Evolutionary conservation across 2,329 filamentous ascomycete species (phyloP), one percentile per base, ranked within the genome.

Genomic region (Torrubiellomyces zombiae): DNA sequence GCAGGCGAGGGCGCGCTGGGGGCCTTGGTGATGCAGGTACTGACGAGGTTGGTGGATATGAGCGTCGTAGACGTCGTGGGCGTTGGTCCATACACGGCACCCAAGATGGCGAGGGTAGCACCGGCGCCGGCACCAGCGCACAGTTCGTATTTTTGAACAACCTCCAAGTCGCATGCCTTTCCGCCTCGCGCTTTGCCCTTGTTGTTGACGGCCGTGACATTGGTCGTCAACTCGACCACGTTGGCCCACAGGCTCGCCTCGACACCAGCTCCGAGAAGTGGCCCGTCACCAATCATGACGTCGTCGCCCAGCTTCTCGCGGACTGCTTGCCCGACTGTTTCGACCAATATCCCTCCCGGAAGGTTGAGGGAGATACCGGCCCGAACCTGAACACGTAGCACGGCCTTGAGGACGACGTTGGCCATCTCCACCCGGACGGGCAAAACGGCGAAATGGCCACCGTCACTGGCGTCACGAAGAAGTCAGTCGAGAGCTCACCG

Each of bases 381-480:
- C 16, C 56, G 50, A 2, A 60, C 37, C 7, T 55, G 55, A 2
- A 68, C 32, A 4, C 59, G 56, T 1, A 71, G 47, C 1, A 56
- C 40, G 0, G 59, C 64, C 1, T 48, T 53, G 7, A 70, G 41
- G 0, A 55, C 36, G 1, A 51, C 51, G 5, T 39, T 35, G 2
- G 50, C 51, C 16, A 47, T 55, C 30, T 55, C 42, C 16, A 69
- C 43, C 0, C 50, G 60, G 4, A 70, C 58, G 0, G 66, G 65
- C 2, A 71, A 52, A 28, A 68, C 67, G 28, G 68, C 62, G 30
- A 68, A 69, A 9, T 53, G 40, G 1, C 58, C 65, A 5, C 62
- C 62, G 4, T 60, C 55, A 21, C 61, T 67, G 28, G 19, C n/a
- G n/a, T n/a, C n/a, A n/a, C n/a, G n/a, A n/a, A n/a, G n/a, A n/a